phyloP scores from a whole-genome alignment of 768 basidiomycete species.

The Dendrothele bispora region DNA sequence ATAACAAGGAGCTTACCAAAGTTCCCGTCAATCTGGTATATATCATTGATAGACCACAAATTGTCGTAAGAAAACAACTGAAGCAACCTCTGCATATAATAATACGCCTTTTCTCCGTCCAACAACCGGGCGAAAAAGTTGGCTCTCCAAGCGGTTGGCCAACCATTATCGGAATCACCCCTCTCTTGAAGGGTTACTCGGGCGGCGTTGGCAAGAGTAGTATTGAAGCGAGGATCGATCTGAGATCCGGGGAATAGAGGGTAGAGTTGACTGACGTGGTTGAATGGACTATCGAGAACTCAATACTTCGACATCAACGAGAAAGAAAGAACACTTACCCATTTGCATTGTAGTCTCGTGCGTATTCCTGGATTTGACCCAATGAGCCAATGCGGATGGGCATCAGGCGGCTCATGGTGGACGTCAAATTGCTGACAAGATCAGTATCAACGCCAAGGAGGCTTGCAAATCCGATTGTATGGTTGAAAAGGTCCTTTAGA shows the following conservation, averaged over 20 bases:
- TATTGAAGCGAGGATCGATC: constrained; percentile 13
- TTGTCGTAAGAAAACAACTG: constrained; percentile 5
- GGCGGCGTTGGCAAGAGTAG: constrained; percentile 13
- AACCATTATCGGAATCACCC: constrained; percentile 13
- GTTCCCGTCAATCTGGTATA: constrained; percentile 6
- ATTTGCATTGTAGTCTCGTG: constrained; percentile 9
- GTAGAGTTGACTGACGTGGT: constrained; percentile 15
- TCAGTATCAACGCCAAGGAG: constrained; percentile 12
- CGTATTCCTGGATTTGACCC: constrained; percentile 15
- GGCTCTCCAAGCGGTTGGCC: constrained; percentile 16
- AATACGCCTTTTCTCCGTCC: constrained; percentile 10
- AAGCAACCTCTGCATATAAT: constrained; percentile 6
- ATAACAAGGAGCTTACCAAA: neutral
- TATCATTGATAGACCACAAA: constrained; percentile 7
- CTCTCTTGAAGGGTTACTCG: constrained; percentile 10
- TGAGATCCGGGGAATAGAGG: constrained; percentile 13
- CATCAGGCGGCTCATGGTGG: constrained; percentile 7
- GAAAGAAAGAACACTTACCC: neutral
- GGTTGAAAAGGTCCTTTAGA: constrained; percentile 11
- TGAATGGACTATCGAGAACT: constrained; percentile 6
- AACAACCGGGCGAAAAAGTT: constrained; percentile 14
- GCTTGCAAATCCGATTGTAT: constrained; percentile 9
- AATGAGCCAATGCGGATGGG: constrained; percentile 13
- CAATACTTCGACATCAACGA: neutral
- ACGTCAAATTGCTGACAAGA: constrained; percentile 6